Evolutionary conservation across 345 rosid species (phyloP), one percentile per base, ranked within the genome.

Genomic region (Eucalyptus virginea): DNA sequence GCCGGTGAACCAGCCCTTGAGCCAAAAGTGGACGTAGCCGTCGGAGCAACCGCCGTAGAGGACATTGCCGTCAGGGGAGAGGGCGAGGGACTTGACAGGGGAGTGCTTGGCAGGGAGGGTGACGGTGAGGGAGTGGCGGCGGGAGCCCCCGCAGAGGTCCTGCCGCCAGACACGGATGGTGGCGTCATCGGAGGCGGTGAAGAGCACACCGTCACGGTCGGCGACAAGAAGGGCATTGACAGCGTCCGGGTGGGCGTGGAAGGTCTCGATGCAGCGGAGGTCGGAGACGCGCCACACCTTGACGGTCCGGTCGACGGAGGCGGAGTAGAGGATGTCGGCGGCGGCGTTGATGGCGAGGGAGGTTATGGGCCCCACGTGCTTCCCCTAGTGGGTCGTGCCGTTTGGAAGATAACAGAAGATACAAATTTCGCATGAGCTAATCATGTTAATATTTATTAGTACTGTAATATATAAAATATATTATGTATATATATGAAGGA

Each of bases 121-220:
- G 54, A 89, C 48, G 52, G 88, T 58, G 37, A 95, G 95, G 5
- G 92, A 90, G 87, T 93, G 96, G 13, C 93, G 50, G 37, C 90
- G 83, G 52, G 91, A 90, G 5, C 91, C 92, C 17, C 90, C 67
- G 52, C 88, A 89, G 81, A 92, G 92, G 58, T 93, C 92, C 11
- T 93, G 88, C 28, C 92, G 91, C 96, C 95, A 94, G 2, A 91
- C 95, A 34, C 91, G 90, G 87, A 95, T 69, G 9, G 94, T 92
- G 89, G 95, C 94, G n/a, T 95, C 95, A 12, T 93, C 95, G 2
- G 95, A 95, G 89, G 95, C 95, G 0, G 95, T 93, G 95, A 90
- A 95, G 44, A 95, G 95, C 26, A 92, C 88, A 5, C 95, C 96
- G 0, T 40, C 85, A 42, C 92, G 93, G 4, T 89, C 91, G 11